Evolutionary conservation across 1,284 basidiomycete species (phyloP), one percentile per base, ranked within the genome.

Genomic region (Tranzscheliella williamsii): DNA sequence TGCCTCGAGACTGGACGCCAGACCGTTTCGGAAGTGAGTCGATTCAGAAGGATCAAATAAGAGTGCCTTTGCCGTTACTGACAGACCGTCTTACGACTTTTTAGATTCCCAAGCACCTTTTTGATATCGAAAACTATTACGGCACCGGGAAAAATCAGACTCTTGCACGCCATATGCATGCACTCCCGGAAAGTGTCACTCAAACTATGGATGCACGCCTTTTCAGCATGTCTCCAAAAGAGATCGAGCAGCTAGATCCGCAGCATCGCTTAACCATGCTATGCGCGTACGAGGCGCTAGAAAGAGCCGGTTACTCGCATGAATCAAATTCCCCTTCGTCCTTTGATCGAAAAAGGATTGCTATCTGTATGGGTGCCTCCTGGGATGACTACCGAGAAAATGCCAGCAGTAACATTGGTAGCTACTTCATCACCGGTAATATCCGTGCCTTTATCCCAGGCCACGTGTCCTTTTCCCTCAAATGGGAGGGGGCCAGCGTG

Each of bases 331-430:
- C 58, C 11, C 58, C 58, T 7, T 62, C 58, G 3, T 49, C 44
- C 2, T 68, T 64, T 27, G 53, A 57, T 24, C 35, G 38, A 7
- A 55, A 58, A 22, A 60, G 65, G 20, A 64, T 68, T 27, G 60
- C 47, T 4, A 45, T 49, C 24, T 68, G 49, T 27, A 49, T 62
- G 54, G 55, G 55, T 20, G 52, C 55, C 9, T 45, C 48, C 23
- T 61, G 51, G 50, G 65, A 68, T 47, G 65, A 68, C 32, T 68
- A 68, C 17, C 61, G 65, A 42, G 65, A 68, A 31, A 68, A 68
- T 23, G 65, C 56, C 5, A 52, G 51, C 41, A 38, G 38, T 41
- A 53, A 49, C 37, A 58, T 68, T 23, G 56, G 61, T 22, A 58
- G 54, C 60, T 67, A 58, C 61, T 64, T 68, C 13, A 64, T 68